Evolutionary conservation across 768 basidiomycete species (phyloP).

Genomic region (Tricholoma flavovirens): DNA sequence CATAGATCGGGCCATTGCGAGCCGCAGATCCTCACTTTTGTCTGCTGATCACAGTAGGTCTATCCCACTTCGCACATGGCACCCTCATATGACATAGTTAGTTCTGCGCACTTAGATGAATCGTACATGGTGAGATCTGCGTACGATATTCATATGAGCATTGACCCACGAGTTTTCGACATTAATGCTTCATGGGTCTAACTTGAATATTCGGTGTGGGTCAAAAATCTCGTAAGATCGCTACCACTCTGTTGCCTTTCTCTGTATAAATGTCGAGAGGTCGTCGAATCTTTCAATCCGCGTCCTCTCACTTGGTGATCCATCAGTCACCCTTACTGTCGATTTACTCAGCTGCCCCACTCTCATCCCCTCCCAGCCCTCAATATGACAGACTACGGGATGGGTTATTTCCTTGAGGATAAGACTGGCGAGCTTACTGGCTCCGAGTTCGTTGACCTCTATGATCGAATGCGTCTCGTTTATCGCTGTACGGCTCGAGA

Average conservation of each 20-base stretch:
- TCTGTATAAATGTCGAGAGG: background rate
- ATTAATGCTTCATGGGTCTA: background rate
- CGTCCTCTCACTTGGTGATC: background rate
- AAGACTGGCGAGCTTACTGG: conserved; percentile 46
- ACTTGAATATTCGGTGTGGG: background rate
- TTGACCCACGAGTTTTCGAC: background rate
- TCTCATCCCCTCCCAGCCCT: background rate
- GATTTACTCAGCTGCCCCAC: background rate
- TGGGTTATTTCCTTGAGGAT: conserved; percentile 64
- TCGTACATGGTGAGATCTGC: background rate
- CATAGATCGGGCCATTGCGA: background rate
- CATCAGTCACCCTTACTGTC: background rate
- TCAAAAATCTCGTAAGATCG: background rate
- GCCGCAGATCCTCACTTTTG: background rate
- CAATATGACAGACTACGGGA: conserved; percentile 41
- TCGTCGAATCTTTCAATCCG: background rate
- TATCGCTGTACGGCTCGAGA: conserved; percentile 44
- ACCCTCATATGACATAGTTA: background rate
- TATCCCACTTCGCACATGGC: background rate
- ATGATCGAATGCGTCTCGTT: conserved; percentile 50
- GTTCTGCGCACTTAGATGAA: background rate
- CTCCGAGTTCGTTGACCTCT: conserved; percentile 57
- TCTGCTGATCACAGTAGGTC: background rate
- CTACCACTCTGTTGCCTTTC: background rate
- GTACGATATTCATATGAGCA: background rate